phyloP scores from a whole-genome alignment of 805 yeast genomes.

The Ogataea naganishii region DNA sequence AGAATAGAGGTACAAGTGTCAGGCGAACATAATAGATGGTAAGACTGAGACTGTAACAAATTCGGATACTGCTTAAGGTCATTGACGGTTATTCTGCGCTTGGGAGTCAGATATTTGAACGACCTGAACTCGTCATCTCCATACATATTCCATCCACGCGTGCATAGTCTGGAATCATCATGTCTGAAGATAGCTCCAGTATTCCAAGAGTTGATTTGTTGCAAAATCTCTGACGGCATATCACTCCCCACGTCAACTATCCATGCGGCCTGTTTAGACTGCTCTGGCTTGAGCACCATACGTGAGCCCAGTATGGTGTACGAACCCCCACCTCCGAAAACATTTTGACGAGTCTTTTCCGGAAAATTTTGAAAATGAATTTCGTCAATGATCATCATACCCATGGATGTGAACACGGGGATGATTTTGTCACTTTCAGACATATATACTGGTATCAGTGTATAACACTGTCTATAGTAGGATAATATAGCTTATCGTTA shows the following conservation, averaged over 20 bases:
- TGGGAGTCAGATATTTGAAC: conserved; percentile 57
- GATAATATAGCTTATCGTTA: no score
- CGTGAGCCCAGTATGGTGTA: conserved; percentile 72
- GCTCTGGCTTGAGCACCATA: conserved; percentile 32
- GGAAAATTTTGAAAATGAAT: conserved; percentile 63
- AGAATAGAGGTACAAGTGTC: conserved; percentile 45
- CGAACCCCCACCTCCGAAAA: conserved; percentile 89
- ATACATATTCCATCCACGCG: conserved; percentile 77
- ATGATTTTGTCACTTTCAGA: conserved; percentile 1
- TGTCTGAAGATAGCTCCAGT: conserved; percentile 50
- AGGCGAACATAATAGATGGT: conserved; percentile 73
- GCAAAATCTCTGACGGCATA: conserved; percentile 45
- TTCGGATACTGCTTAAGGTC: conserved; percentile 39
- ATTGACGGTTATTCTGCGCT: conserved; percentile 44
- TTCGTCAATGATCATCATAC: conserved; percentile 88
- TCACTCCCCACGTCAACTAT: conserved; percentile 77
- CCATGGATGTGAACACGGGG: conserved; percentile 54
- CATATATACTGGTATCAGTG: no score
- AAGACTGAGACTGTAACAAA: conserved; percentile 32
- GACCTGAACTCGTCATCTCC: conserved; percentile 49
- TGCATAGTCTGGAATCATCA: conserved; percentile 48
- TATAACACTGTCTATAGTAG: no score
- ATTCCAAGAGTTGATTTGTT: conserved; percentile 48
- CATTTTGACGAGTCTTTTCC: conserved; percentile 27
- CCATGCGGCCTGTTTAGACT: conserved; percentile 42